Percentiles rank a stretch among this genome's conserved stretches.
Evolutionary conservation across 805 yeast genomes (phyloP).

Genomic region (Lipomyces sp.): DNA sequence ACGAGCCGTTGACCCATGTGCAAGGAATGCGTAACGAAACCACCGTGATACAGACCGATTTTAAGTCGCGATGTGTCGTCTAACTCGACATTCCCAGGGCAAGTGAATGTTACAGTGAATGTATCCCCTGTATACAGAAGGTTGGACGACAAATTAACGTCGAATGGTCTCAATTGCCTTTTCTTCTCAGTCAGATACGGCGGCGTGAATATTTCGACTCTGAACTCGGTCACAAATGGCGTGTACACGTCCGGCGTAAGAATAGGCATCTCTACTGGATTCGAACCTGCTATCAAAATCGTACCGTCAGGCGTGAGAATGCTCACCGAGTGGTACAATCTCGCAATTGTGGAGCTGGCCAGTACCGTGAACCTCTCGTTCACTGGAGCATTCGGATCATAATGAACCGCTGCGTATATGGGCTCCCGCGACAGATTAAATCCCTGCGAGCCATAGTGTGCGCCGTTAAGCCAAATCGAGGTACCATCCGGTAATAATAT

Average conservation of each 20-base stretch:
- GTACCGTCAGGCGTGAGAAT: slow-evolving; percentile 23
- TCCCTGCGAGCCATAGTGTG: slow-evolving; percentile 22
- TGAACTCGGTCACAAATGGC: slow-evolving; percentile 25
- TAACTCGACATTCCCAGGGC: slow-evolving; percentile 2
- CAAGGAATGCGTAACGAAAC: slow-evolving; percentile 24
- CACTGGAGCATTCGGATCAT: slow-evolving; percentile 7
- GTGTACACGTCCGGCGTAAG: slow-evolving; percentile 18
- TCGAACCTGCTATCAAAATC: slow-evolving; percentile 24
- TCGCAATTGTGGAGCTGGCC: slow-evolving; percentile 23
- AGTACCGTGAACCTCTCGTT: slow-evolving; percentile 16
- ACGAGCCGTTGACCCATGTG: slow-evolving; percentile 28
- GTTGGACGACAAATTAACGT: slow-evolving; percentile 4
- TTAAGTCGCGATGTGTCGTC: slow-evolving; percentile 3
- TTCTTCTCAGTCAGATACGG: slow-evolving; percentile 25
- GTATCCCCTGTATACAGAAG: slow-evolving; percentile 13
- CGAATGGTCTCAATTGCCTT: slow-evolving; percentile 12
- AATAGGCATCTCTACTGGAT: slow-evolving; percentile 26
- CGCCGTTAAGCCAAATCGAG: slow-evolving; percentile 23
- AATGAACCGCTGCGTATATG: slow-evolving; percentile 16
- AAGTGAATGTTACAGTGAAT: slow-evolving; percentile 9
- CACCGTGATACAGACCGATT: slow-evolving; percentile 21
- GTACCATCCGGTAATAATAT: slow-evolving; percentile 22
- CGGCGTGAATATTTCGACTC: slow-evolving; percentile 26
- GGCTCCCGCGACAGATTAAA: slow-evolving; percentile 23
- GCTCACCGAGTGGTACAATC: slow-evolving; percentile 23